phyloP scores from a whole-genome alignment of 305 asterid species.

The Fraxinus angustifolia region DNA sequence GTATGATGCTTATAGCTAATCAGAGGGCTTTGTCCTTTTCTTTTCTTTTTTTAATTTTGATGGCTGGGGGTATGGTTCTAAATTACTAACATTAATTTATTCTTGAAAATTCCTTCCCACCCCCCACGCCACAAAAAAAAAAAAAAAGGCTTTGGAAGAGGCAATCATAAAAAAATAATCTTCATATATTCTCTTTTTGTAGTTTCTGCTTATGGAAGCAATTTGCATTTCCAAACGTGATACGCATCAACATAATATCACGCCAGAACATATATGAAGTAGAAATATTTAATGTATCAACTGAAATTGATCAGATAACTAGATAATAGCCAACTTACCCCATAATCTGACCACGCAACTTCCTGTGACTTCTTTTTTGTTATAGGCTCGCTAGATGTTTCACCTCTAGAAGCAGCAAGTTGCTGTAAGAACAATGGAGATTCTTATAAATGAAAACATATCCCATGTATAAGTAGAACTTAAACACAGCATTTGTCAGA shows the following conservation, averaged over 20 bases:
- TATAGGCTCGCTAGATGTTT: conserved; percentile 55
- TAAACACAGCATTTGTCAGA: not conserved
- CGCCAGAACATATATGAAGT: not conserved
- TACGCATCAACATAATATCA: not conserved
- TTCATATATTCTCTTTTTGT: not conserved
- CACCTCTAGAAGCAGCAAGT: conserved; percentile 61
- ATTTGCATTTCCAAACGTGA: not conserved
- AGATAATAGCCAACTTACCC: conserved; percentile 42
- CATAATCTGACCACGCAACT: conserved; percentile 56
- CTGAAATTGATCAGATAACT: conserved; percentile 9
- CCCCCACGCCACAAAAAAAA: too few species aligned
- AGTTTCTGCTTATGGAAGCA: not conserved
- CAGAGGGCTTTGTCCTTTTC: not conserved
- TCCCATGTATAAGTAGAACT: not conserved
- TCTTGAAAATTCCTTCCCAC: not conserved
- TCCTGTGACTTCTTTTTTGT: conserved; percentile 68
- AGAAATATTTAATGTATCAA: not conserved
- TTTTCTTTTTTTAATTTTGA: too few species aligned
- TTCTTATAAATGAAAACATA: not conserved
- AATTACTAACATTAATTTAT: not conserved
- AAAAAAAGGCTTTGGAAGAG: not conserved
- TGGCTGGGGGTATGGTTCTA: not conserved
- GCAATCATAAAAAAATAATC: not conserved
- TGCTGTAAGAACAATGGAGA: conserved; percentile 35
- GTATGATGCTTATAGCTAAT: not conserved